phyloP scores from a whole-genome alignment of 345 rosid species.

The Dovyalis caffra region DNA sequence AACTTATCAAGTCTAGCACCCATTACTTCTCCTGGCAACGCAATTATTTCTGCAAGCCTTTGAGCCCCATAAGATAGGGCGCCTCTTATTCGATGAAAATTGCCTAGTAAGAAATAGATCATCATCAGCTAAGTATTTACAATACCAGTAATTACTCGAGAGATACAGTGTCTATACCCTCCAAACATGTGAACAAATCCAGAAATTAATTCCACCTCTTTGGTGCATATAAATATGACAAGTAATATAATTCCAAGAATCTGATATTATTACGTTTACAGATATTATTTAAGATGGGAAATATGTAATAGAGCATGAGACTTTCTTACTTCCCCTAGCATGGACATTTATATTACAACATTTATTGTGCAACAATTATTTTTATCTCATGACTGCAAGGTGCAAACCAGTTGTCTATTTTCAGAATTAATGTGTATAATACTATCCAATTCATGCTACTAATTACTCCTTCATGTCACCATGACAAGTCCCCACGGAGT shows the following conservation, averaged over 20 bases:
- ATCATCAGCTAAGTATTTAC: not conserved
- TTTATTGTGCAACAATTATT: not conserved
- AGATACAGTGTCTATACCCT: not conserved
- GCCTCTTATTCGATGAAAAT: slow-evolving; percentile 57
- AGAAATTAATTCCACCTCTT: not conserved
- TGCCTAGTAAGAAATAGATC: slow-evolving; percentile 42
- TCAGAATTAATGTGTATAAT: not conserved
- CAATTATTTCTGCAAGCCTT: slow-evolving; percentile 55
- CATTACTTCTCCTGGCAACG: slow-evolving; percentile 56
- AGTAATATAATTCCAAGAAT: not conserved
- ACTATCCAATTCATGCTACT: not conserved
- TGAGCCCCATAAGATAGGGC: slow-evolving; percentile 61
- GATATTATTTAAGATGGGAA: not conserved
- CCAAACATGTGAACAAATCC: not conserved
- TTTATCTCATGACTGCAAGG: not conserved
- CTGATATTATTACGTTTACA: not conserved
- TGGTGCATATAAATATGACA: slow-evolving; percentile 4
- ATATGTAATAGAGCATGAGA: not conserved
- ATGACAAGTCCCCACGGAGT: not conserved
- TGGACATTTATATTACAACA: not conserved
- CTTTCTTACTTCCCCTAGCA: not conserved
- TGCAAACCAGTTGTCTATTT: not conserved
- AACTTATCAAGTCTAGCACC: slow-evolving; percentile 62
- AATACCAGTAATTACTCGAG: not conserved
- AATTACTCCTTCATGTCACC: not conserved